phyloP scores from a whole-genome alignment of 2,329 filamentous ascomycete species.

The Fusarium keratoplasticum region DNA sequence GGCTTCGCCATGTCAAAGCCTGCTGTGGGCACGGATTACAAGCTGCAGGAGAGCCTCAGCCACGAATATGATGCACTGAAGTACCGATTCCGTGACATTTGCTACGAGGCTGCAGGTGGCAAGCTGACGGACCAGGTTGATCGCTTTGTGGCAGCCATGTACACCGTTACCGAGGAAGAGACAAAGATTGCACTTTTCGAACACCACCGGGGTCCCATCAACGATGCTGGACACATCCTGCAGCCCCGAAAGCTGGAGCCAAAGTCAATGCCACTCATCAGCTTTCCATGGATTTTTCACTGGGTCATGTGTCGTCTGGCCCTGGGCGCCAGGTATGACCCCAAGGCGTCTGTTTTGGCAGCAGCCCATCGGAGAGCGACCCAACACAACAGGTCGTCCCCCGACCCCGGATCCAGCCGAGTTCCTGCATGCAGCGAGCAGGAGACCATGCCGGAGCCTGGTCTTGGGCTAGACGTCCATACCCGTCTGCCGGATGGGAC shows the following conservation, averaged over 20 bases:
- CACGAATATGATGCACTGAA: slow-evolving; percentile 74
- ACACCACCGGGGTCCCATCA: slow-evolving; percentile 42
- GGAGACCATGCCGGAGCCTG: neutral
- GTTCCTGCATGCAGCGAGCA: neutral
- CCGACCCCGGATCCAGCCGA: neutral
- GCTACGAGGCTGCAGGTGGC: slow-evolving; percentile 73
- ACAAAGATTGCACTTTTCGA: slow-evolving; percentile 69
- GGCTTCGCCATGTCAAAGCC: slow-evolving; percentile 85
- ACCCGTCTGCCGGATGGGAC: slow-evolving; percentile 33
- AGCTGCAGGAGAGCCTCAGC: slow-evolving; percentile 85
- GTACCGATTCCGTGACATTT: slow-evolving; percentile 74
- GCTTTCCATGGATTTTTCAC: slow-evolving; percentile 92
- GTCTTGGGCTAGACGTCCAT: slow-evolving; percentile 14
- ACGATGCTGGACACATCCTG: slow-evolving; percentile 48
- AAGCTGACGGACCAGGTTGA: slow-evolving; percentile 69
- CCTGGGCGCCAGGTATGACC: slow-evolving; percentile 40
- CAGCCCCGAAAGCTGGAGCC: slow-evolving; percentile 43
- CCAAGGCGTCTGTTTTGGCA: slow-evolving; percentile 28
- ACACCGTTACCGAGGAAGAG: slow-evolving; percentile 81
- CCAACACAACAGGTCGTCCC: neutral
- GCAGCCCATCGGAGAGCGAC: slow-evolving; percentile 17
- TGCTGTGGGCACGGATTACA: slow-evolving; percentile 80
- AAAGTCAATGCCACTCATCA: slow-evolving; percentile 81
- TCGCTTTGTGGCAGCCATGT: slow-evolving; percentile 88
- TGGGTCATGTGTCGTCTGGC: slow-evolving; percentile 60